Evolutionary conservation across 2,329 filamentous ascomycete genomes (phyloP).

Genomic region (Fonsecaea erecta): DNA sequence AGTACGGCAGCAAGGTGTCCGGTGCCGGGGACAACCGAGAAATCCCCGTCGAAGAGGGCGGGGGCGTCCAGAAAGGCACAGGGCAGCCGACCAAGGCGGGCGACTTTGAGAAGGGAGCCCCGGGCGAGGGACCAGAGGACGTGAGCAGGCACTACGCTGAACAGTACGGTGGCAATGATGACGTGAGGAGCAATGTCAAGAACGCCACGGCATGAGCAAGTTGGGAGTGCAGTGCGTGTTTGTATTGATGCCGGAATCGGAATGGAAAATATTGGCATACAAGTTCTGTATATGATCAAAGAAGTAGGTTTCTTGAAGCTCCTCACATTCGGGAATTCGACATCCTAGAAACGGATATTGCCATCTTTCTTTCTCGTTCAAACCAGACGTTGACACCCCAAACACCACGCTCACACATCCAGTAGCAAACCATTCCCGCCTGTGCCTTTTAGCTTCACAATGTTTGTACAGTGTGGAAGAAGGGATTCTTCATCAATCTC

Average conservation of each 20-base stretch:
- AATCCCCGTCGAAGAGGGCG: slow-evolving; percentile 50
- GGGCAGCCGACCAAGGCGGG: slow-evolving; percentile 44
- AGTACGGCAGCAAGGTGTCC: slow-evolving; percentile 44
- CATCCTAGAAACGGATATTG: not conserved
- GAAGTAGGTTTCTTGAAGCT: not conserved
- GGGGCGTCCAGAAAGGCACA: slow-evolving; percentile 37
- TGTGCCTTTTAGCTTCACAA: slow-evolving; percentile 41
- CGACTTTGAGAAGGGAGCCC: slow-evolving; percentile 41
- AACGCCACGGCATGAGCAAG: slow-evolving; percentile 8
- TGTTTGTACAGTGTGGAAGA: slow-evolving; percentile 55
- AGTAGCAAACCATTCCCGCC: not conserved
- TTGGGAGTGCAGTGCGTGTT: not conserved
- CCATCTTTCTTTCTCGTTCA: not conserved
- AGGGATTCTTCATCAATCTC: slow-evolving; percentile 62
- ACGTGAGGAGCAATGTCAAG: slow-evolving; percentile 33
- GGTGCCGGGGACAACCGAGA: slow-evolving; percentile 47
- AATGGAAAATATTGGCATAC: not conserved
- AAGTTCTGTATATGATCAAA: not conserved
- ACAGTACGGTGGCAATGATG: slow-evolving; percentile 30
- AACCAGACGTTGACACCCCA: not conserved
- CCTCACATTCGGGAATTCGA: not conserved
- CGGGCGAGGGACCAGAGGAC: slow-evolving; percentile 37
- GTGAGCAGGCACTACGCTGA: slow-evolving; percentile 21
- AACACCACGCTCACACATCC: slow-evolving; percentile 21
- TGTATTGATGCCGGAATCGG: not conserved